These are phyloP conservation scores for Gracilaria domingensis DNA, from an alignment of 23 red algal species.

Conservation along the genomic window DNA sequence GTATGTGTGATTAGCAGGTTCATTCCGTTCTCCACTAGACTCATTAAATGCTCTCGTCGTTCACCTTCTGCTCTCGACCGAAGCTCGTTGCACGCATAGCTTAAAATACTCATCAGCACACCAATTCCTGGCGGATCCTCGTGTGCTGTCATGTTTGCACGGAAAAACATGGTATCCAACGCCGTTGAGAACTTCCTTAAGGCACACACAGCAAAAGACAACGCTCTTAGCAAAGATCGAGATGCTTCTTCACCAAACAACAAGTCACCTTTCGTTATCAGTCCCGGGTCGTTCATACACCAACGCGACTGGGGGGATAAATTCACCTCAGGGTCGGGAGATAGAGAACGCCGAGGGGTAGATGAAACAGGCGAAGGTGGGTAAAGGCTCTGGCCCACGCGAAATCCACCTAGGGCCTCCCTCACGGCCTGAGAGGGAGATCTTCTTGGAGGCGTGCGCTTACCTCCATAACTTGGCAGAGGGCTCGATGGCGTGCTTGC, in stretches of 20 bases:
- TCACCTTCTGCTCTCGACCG: constrained; percentile 27
- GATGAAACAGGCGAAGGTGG: constrained; percentile 57
- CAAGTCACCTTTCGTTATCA: constrained; percentile 54
- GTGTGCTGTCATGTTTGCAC: constrained; percentile 38
- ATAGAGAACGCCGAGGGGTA: constrained; percentile 29
- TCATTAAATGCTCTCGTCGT: constrained; percentile 37
- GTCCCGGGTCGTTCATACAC: constrained; percentile 31
- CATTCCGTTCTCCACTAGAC: constrained; percentile 56
- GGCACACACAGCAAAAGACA: constrained; percentile 47
- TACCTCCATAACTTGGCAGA: constrained; percentile 9
- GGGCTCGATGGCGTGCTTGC: constrained; percentile 28
- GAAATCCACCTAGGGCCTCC: constrained; percentile 55
- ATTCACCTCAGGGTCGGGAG: constrained; percentile 7
- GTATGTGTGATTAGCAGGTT: constrained; percentile 48
- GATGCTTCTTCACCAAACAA: constrained; percentile 69
- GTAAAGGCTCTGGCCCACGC: constrained; percentile 11
- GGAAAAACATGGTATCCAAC: constrained; percentile 51
- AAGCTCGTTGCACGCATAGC: constrained; percentile 55
- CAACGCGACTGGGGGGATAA: constrained; percentile 48
- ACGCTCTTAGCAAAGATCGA: constrained; percentile 45
- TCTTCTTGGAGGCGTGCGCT: constrained; percentile 24
- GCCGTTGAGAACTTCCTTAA: constrained; percentile 49
- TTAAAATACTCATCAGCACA: constrained; percentile 38
- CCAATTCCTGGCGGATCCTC: constrained; percentile 58
- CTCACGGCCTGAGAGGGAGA: constrained; percentile 63